Evolutionary conservation across 345 rosid species (phyloP), one percentile per base, ranked within the genome.

Genomic region (Cardamine chenopodiifolia): DNA sequence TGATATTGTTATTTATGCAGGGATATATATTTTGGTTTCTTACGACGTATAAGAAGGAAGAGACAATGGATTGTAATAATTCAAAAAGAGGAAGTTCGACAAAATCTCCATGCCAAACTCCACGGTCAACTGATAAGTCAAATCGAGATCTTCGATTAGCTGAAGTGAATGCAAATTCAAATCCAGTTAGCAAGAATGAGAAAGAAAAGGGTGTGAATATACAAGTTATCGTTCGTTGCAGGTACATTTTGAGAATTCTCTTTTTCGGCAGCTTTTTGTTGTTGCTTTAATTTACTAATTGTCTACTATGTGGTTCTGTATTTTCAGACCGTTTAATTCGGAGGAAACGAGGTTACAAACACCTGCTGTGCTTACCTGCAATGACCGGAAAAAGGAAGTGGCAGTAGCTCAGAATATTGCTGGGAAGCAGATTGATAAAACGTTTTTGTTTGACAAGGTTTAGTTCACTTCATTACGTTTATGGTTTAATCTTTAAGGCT

Each of bases 151-250:
- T 90, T 39, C 83, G 99, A 79, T 71, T 83, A 17, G 86, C 77
- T 20, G 99, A 95, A 42, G 78, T 85, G 8, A 90, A 79, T 25
- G 80, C 84, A 6, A 90, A 79, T 34, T 65, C 81, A 1, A 77
- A 77, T 83, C 82, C 88, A 8, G 81, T 79, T 70, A 79, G 66
- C 64, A 92, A 87, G 78, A 82, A 83, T 61, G 99, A 95, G 59
- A 92, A 82, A 75, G 99, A 95, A 8, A 95, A 95, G 83, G 98
- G 99, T 31, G 99, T 95, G 28, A 95, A 90, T 75, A 94, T 95
- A 37, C 99, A 95, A 80, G 99, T 95, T 39, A 86, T 95, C 28
- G 85, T 92, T 79, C 98, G 99, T 68, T 95, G 99, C 91, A 90
- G 99, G 99, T 95, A 54, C 52, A 78, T 48, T 32, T 53, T 19